Evolutionary conservation across 108 stramenopile species (phyloP), one percentile per base, ranked within the genome.

Genomic region (Schizochytrium sp.): DNA sequence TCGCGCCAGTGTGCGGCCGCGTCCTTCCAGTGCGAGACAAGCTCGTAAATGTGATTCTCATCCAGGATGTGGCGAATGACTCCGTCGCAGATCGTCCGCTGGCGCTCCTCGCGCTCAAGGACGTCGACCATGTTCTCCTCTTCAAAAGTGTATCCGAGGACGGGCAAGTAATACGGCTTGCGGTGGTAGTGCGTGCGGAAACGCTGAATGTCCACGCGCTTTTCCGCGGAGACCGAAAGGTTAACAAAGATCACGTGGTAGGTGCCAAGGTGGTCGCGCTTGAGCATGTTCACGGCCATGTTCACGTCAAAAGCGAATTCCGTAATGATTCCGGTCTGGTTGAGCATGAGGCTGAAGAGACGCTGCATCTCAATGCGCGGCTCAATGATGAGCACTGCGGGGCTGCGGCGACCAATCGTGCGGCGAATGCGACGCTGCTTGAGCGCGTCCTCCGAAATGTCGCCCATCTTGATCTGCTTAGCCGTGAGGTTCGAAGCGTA

Each of bases 351-450:
- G 5, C 48, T 53, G 4, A 83, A 83, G 48, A 83, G 76, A 5
- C 76, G 76, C 76, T 83, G 76, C 45, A 83, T 83, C 51, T 83
- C 76, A 45, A 83, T 83, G 51, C 76, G 76, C 19, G 76, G 76
- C 76, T 83, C 76, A 12, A 83, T 23, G 51, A 83, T 53, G 51
- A 83, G 76, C 48, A 83, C 51, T 18, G 63, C 63, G 1, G 63
- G 63, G 45, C 76, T 83, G 4, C 76, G 45, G n/a, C 63, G 63
- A 18, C 63, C 63, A 69, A 69, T 69, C 34, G 25, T 14, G 63
- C 63, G 63, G 41, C 63, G 63, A 41, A 69, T 69, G 41, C 63
- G 63, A 41, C 41, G 25, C 25, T 28, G 25, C 3, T 41, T 28
- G 34, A 69, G 18, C 6, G 18, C 76, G 12, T 83, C 51, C 23